Conservation (phyloP, 2,329 filamentous ascomycete genomes). For the Byssothecium circinans region DNA sequence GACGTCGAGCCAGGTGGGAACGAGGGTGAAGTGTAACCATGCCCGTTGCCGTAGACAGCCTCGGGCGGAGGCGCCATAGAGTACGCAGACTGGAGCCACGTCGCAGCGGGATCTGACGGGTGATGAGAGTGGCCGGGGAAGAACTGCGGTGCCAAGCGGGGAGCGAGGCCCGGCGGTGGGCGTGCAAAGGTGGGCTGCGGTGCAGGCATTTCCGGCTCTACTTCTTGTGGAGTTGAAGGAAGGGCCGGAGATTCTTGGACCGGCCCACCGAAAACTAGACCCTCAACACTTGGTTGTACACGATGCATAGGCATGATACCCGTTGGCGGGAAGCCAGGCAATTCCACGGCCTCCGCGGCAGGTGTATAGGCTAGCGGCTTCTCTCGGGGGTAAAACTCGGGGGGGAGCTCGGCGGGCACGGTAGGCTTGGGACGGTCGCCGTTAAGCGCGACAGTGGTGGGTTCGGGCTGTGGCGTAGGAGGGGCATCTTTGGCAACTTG, state of each 20-base stretch:
- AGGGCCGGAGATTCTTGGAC: slow-evolving; percentile 40
- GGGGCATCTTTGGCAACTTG: not conserved
- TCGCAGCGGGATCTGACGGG: slow-evolving; percentile 35
- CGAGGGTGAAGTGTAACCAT: slow-evolving; percentile 25
- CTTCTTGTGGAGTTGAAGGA: slow-evolving; percentile 42
- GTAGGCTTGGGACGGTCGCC: slow-evolving; percentile 25
- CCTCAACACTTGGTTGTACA: slow-evolving; percentile 30
- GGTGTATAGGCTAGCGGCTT: slow-evolving; percentile 26
- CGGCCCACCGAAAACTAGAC: slow-evolving; percentile 45
- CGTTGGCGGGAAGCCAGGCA: slow-evolving; percentile 10
- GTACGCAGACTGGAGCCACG: slow-evolving; percentile 35
- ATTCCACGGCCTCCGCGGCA: slow-evolving; percentile 19
- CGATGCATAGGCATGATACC: slow-evolving; percentile 21
- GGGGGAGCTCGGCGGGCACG: slow-evolving; percentile 35
- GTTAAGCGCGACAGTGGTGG: slow-evolving; percentile 16
- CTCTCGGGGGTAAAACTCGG: slow-evolving; percentile 40
- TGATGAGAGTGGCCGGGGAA: slow-evolving; percentile 39
- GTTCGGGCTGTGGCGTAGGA: slow-evolving; percentile 7
- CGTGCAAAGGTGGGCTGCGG: slow-evolving; percentile 27
- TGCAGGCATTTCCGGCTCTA: slow-evolving; percentile 17
- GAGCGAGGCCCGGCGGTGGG: slow-evolving; percentile 37
- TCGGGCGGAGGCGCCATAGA: slow-evolving; percentile 30
- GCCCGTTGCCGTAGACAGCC: slow-evolving; percentile 24
- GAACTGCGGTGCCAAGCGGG: slow-evolving; percentile 35
- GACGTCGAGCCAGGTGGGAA: slow-evolving; percentile 17